Evolutionary conservation across 768 basidiomycete genomes (phyloP).

Genomic region (Panaeolus papilionaceus): DNA sequence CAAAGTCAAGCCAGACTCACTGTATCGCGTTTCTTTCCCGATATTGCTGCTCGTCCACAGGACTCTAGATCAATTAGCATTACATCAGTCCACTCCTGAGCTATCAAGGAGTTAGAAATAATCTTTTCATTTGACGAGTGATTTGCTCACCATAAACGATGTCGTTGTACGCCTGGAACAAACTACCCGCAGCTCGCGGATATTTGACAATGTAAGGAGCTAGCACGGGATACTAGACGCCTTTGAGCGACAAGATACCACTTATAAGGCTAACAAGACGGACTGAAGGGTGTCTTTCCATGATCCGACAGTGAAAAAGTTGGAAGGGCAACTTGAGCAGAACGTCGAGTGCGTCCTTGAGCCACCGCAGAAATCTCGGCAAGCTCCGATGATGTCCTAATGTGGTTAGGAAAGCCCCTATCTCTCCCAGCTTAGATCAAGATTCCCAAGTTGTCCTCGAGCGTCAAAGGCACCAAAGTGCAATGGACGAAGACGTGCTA

Average conservation of each 20-base stretch:
- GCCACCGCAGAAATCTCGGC: not conserved
- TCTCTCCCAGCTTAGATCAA: no score
- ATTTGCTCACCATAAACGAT: slow-evolving; percentile 57
- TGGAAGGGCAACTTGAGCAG: not conserved
- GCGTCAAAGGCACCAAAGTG: no score
- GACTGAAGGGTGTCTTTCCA: slow-evolving; percentile 12
- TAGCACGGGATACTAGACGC: slow-evolving; percentile 51
- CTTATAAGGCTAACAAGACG: slow-evolving; percentile 10
- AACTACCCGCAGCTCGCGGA: slow-evolving; percentile 60
- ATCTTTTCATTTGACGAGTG: not conserved
- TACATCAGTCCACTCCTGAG: slow-evolving; percentile 75
- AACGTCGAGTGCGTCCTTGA: not conserved
- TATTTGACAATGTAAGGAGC: slow-evolving; percentile 61
- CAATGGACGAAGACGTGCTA: no score
- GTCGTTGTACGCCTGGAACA: slow-evolving; percentile 84
- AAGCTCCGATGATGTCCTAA: not conserved
- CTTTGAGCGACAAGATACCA: slow-evolving; percentile 4
- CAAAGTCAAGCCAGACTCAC: slow-evolving; percentile 39
- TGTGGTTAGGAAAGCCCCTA: not conserved
- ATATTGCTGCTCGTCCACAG: slow-evolving; percentile 62
- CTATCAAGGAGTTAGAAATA: slow-evolving; percentile 40
- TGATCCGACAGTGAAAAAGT: not conserved
- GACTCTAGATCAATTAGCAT: slow-evolving; percentile 63
- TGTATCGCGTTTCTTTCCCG: slow-evolving; percentile 59
- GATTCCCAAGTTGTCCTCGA: no score